Conservation (phyloP, 345 rosid species). For the Orychophragmus violaceus region DNA sequence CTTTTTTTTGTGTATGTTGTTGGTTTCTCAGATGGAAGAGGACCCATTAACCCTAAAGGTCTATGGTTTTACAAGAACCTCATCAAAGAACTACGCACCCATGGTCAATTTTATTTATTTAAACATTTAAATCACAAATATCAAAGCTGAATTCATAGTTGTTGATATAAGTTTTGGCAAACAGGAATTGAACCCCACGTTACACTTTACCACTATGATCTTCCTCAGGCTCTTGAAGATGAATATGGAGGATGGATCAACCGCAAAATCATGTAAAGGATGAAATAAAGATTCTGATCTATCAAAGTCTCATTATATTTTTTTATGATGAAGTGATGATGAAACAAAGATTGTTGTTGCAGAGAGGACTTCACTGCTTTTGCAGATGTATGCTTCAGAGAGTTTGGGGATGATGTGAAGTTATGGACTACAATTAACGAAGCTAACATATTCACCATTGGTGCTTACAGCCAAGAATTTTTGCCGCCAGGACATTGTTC, state of each 20-base stretch:
- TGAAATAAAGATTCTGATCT: not conserved
- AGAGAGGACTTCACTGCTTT: conserved; percentile 69
- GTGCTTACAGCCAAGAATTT: conserved; percentile 31
- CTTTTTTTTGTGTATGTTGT: not conserved
- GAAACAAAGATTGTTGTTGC: conserved; percentile 25
- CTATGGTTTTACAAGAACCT: conserved; percentile 52
- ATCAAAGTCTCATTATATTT: not conserved
- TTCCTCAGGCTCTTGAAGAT: conserved; percentile 57
- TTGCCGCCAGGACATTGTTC: conserved; percentile 45
- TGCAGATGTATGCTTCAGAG: conserved; percentile 71
- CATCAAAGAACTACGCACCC: conserved; percentile 40
- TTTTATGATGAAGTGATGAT: not conserved
- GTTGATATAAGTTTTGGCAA: not conserved
- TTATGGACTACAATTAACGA: conserved; percentile 73
- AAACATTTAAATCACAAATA: not conserved
- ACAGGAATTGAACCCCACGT: conserved; percentile 3
- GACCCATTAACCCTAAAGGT: conserved; percentile 56
- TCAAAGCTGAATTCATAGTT: not conserved
- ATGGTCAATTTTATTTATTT: conserved; percentile 22
- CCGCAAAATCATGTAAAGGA: conserved; percentile 46
- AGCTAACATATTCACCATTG: conserved; percentile 42
- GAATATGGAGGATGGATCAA: conserved; percentile 71
- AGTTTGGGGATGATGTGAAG: conserved; percentile 63
- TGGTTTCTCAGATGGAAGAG: conserved; percentile 53
- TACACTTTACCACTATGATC: conserved; percentile 1